These are phyloP conservation scores for Sanghuangporus weigelae DNA, from an alignment of 1,284 basidiomycete species.

Conservation along the genomic window DNA sequence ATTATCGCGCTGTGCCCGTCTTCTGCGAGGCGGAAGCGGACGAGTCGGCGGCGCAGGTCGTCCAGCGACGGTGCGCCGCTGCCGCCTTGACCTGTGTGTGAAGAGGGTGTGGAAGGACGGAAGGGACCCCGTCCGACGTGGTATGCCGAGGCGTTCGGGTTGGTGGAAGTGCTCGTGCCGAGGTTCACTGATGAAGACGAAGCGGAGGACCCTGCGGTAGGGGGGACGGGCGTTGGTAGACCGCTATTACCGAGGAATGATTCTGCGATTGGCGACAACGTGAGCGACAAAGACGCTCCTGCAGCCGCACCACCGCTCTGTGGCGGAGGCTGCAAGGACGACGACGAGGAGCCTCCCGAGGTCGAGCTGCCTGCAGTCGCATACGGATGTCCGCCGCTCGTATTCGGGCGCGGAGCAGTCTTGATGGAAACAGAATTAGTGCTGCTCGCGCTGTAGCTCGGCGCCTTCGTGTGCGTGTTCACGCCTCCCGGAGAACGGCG, in stretches of 20 bases:
- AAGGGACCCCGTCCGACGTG: slow-evolving; percentile 54
- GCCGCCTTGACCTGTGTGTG: slow-evolving; percentile 22
- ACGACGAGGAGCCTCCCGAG: not conserved
- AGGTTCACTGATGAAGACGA: not conserved
- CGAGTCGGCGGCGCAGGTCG: slow-evolving; percentile 72
- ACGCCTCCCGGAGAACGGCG: slow-evolving; percentile 7
- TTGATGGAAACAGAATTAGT: not conserved
- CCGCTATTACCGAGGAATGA: slow-evolving; percentile 37
- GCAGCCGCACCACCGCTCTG: not conserved
- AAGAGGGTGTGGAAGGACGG: slow-evolving; percentile 34
- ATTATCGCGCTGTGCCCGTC: slow-evolving; percentile 72
- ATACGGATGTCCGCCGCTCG: slow-evolving; percentile 14
- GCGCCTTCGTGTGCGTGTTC: slow-evolving; percentile 8
- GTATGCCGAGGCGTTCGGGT: slow-evolving; percentile 30
- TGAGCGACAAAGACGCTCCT: slow-evolving; percentile 19
- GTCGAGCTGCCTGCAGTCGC: not conserved
- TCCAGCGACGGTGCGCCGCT: slow-evolving; percentile 56
- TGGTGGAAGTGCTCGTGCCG: not conserved
- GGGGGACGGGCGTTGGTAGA: slow-evolving; percentile 5
- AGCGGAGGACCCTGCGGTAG: slow-evolving; percentile 5
- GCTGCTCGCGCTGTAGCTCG: slow-evolving; percentile 3
- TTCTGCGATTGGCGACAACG: slow-evolving; percentile 69
- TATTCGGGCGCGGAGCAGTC: slow-evolving; percentile 5
- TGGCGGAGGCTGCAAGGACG: slow-evolving; percentile 10
- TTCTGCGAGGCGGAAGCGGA: slow-evolving; percentile 83